Base-by-base conservation (phyloP, 768 basidiomycete genomes). In the Gloeopeniophorella convolvens region DNA sequence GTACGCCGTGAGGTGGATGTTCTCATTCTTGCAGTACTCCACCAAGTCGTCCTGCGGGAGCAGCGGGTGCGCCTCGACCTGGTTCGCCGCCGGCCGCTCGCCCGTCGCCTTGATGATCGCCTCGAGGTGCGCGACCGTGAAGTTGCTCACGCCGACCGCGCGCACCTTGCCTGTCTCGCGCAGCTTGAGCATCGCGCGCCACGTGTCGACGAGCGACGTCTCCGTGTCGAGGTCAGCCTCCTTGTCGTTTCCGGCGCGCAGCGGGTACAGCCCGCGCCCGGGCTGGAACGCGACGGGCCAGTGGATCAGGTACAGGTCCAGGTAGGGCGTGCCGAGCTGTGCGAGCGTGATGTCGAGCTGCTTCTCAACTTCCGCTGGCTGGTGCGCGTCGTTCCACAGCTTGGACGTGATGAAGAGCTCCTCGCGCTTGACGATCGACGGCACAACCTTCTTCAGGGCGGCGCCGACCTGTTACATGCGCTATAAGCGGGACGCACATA, bases 81-180 rank as follows among this genome's bases (percentile, higher is more conserved):
- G 90, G 69, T 93, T 90, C 24, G 70, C 81, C 18, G 72, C 82
- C 23, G 91, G 90, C 48, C 80, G 76, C 45, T 86, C 82, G 10
- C 80, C 82, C 23, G 86, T 87, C 3, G 80, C 82, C 20, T 74
- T 65, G 52, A 79, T 80, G 60, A 93, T 75, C 10, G 73, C 82
- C 63, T 86, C 68, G 48, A 93, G 64, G 40, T 85, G 73, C 34
- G 72, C 70, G 46, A 82, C 66, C 15, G 76, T 79, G 68, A 89
- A 89, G 77, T 93, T 93, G 59, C 84, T 87, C 5, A 94, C 88
- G 48, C 89, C 90, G 56, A 93, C 70, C 1, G 77, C 73, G 62
- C 70, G 75, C 62, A 80, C 85, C 74, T 91, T 92, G 52, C 73
- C 72, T 0, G 79, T 77, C 62, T 82, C 78, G 12, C 74, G 78